phyloP scores from a whole-genome alignment of 2,329 filamentous ascomycete species.

The Fusarium sp. region DNA sequence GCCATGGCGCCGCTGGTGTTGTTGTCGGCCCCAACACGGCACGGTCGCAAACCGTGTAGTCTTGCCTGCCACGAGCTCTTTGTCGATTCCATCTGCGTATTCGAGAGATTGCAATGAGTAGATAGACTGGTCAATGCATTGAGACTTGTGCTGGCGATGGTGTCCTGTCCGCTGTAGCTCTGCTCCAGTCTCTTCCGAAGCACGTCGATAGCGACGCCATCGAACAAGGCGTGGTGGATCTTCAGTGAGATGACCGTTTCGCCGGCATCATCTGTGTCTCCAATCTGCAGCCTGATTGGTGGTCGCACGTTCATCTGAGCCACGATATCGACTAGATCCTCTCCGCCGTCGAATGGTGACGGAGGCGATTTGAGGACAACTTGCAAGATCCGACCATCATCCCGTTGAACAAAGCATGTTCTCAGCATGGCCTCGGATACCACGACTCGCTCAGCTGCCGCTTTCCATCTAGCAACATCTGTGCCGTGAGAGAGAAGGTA shows the following conservation, averaged over 20 bases:
- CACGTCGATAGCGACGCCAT: conserved; percentile 5
- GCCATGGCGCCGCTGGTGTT: conserved; percentile 3
- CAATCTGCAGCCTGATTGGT: background rate
- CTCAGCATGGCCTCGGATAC: conserved; percentile 14
- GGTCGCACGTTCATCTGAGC: conserved; percentile 6
- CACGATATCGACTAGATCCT: background rate
- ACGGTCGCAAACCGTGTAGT: background rate
- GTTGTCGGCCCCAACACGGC: background rate
- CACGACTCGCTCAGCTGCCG: background rate
- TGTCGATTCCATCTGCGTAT: background rate
- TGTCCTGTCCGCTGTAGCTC: background rate
- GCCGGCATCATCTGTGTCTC: fast-evolving
- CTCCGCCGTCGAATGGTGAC: background rate
- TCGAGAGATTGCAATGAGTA: background rate
- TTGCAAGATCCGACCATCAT: conserved; percentile 21
- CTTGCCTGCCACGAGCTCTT: conserved; percentile 3
- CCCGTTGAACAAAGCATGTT: conserved; percentile 23
- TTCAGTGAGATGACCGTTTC: background rate
- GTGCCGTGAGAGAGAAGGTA: conserved; percentile 9
- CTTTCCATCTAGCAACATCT: conserved; percentile 7
- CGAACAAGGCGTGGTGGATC: conserved; percentile 24
- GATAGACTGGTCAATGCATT: background rate
- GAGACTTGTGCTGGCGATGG: background rate
- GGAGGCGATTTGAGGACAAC: background rate
- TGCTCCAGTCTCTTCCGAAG: conserved; percentile 17